A percentile compares a stretch with the other conserved stretches of the same genome.
These are phyloP conservation scores for Alternaria brassicicola DNA, from an alignment of 2,329 filamentous ascomycete genomes.

Conservation along the genomic window DNA sequence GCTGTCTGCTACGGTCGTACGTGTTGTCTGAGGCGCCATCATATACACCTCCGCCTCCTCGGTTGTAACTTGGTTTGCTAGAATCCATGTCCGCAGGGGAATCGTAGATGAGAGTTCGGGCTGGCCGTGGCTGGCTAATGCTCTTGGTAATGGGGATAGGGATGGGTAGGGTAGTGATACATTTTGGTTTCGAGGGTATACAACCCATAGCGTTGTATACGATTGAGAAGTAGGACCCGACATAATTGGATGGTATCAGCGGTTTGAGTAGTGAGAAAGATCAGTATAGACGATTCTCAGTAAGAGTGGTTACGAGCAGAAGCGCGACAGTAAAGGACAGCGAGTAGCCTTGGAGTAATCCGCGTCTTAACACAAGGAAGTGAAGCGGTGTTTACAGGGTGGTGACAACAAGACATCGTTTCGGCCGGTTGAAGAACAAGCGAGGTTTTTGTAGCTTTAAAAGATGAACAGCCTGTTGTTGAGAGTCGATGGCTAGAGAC, in stretches of 20 bases:
- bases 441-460: too few relatives aligned
- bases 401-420: background rate
- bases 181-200: background rate
- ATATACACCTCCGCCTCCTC: background rate
- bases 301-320: background rate
- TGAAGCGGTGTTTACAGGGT: background rate
- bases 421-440: too few relatives aligned
- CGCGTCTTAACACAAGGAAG: background rate
- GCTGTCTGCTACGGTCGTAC: background rate
- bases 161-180: fast-evolving
- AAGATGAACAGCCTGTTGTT: too few relatives aligned
- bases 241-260: too few relatives aligned
- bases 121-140: background rate
- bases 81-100: background rate
- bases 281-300: background rate
- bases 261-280: too few relatives aligned
- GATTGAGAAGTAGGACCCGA: background rate
- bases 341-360: background rate
- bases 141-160: background rate
- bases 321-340: background rate
- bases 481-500: too few relatives aligned
- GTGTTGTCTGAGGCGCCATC: background rate
- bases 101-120: background rate
- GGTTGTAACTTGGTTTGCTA: background rate
- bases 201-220: background rate